Conservation (phyloP, 805 yeast species). For the Kazachstania bromeliacearum region DNA sequence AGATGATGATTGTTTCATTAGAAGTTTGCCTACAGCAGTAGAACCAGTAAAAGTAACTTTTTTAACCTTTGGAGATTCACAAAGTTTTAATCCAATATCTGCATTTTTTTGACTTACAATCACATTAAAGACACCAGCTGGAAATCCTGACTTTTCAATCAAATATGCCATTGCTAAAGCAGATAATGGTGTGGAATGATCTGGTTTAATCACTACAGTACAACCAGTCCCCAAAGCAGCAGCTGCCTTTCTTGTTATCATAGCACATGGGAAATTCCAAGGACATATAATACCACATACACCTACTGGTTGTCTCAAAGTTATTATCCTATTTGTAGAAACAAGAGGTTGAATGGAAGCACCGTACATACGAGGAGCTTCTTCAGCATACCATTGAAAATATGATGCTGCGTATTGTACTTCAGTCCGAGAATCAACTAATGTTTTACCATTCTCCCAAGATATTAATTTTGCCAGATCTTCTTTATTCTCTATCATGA, state of each 20-base stretch:
- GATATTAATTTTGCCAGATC: conserved; percentile 48
- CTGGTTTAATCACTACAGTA: conserved; percentile 52
- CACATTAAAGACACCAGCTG: conserved; percentile 47
- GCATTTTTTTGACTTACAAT: conserved; percentile 45
- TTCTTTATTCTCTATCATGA: conserved; percentile 46
- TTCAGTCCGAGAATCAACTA: conserved; percentile 47
- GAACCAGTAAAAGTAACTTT: conserved; percentile 60
- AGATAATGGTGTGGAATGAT: conserved; percentile 51
- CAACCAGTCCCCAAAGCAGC: conserved; percentile 63
- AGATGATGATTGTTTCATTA: conserved; percentile 48
- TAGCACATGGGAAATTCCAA: conserved; percentile 60
- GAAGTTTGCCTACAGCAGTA: conserved; percentile 49
- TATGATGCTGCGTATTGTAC: conserved; percentile 57
- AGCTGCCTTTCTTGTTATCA: conserved; percentile 57
- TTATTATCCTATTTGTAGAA: conserved; percentile 41
- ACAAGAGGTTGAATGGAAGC: conserved; percentile 47
- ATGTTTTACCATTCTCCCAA: conserved; percentile 54
- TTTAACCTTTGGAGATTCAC: conserved; percentile 40
- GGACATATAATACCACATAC: conserved; percentile 57
- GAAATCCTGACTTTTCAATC: conserved; percentile 52
- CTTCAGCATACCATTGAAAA: conserved; percentile 81
- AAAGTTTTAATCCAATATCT: conserved; percentile 41
- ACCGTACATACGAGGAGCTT: conserved; percentile 48
- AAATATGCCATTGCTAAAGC: conserved; percentile 49
- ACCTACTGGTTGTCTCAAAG: conserved; percentile 53